A percentile compares a stretch with the other conserved stretches of the same genome.
These are phyloP conservation scores for Medicago lupulina DNA, from an alignment of 306 rosid genomes.

Conservation along the genomic window DNA sequence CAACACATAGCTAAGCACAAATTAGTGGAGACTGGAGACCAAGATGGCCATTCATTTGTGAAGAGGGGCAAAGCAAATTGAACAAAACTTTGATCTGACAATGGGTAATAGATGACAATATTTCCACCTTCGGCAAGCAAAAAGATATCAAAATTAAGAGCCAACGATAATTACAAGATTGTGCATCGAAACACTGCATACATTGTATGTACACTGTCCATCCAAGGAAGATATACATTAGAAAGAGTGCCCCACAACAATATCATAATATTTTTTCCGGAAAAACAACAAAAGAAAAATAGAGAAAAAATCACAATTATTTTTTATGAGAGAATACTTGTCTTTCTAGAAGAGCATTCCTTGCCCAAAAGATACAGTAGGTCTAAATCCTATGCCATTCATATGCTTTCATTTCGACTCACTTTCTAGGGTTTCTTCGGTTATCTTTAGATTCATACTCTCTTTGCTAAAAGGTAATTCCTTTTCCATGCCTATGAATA, in stretches of 20 bases:
- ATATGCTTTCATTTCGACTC: not conserved
- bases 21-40: not conserved
- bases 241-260: not conserved
- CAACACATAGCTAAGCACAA: not conserved
- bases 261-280: not conserved
- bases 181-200: not conserved
- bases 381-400: slow-evolving; percentile 21
- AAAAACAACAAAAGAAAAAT: not conserved
- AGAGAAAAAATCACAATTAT: not conserved
- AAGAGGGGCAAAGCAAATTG: not conserved
- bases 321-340: not conserved
- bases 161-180: not conserved
- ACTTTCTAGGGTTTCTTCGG: slow-evolving; percentile 16
- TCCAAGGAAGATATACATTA: not conserved
- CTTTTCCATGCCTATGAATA: slow-evolving; percentile 26
- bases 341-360: not conserved
- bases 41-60: not conserved
- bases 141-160: not conserved
- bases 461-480: slow-evolving; percentile 35
- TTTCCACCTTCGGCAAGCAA: not conserved
- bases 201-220: not conserved
- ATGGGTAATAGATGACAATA: not conserved
- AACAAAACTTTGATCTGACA: not conserved
- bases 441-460: slow-evolving; percentile 32
- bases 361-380: not conserved